phyloP scores from a whole-genome alignment of 2,329 filamentous ascomycete genomes.

The Cladophialophora immunda region DNA sequence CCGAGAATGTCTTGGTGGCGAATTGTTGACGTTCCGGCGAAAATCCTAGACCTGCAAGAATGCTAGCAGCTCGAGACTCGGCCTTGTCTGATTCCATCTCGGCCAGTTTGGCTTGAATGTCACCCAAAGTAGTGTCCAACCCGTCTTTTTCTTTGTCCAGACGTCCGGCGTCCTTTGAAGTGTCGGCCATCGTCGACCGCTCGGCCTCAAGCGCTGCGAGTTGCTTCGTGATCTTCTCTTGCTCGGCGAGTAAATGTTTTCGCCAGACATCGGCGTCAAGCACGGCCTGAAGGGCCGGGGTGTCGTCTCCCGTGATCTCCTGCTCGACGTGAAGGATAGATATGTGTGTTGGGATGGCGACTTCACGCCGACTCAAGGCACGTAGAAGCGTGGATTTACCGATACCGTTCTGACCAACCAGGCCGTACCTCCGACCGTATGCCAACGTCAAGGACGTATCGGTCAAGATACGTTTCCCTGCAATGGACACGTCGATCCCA shows the following conservation, averaged over 20 bases:
- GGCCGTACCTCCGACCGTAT: constrained; percentile 92
- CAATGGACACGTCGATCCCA: constrained; percentile 92
- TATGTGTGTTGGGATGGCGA: constrained; percentile 94
- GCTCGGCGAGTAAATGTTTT: constrained; percentile 90
- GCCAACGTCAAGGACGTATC: constrained; percentile 91
- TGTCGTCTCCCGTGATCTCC: constrained; percentile 97
- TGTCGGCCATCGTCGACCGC: constrained; percentile 83
- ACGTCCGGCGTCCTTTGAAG: constrained; percentile 84
- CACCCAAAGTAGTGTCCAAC: constrained; percentile 86
- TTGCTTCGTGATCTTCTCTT: constrained; percentile 82
- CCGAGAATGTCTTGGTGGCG: constrained; percentile 96
- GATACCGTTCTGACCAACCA: constrained; percentile 99
- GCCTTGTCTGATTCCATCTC: constrained; percentile 99
- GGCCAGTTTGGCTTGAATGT: constrained; percentile 88
- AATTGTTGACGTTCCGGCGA: constrained; percentile 90
- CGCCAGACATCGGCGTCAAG: constrained; percentile 98
- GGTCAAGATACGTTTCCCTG: constrained; percentile 84
- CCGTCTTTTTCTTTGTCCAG: constrained; percentile 89
- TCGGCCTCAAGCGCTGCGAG: constrained; percentile 80
- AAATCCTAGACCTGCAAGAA: constrained; percentile 95
- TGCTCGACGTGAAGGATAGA: constrained; percentile 99
- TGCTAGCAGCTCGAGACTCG: constrained; percentile 92
- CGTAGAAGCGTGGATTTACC: constrained; percentile 95
- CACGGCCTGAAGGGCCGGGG: constrained; percentile 91
- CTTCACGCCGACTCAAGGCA: constrained; percentile 89